Evolutionary conservation across 2,329 filamentous ascomycete genomes (phyloP), one percentile per base, ranked within the genome.

Genomic region (Fusarium chaquense): DNA sequence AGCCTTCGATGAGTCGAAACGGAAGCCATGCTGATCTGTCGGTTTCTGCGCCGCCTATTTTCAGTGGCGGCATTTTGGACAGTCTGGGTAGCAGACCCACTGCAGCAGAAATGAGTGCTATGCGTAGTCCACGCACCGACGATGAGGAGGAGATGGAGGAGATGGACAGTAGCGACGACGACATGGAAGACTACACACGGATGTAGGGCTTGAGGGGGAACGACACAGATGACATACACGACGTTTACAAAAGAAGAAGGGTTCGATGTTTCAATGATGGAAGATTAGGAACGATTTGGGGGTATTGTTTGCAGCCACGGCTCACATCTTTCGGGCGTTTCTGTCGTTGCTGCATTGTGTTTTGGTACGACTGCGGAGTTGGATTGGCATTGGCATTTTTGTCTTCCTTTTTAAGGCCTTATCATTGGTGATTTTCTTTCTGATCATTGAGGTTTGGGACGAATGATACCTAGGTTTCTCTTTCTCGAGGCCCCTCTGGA

Each of bases 1-100:
- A 93, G 78, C 91, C 90, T 11, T 85, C 85, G 26, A 84, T 93
- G 73, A 89, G 86, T 73, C 82, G 87, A 45, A 84, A 81, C 36
- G 83, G 80, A 5, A 88, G 86, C 70, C 77, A 81, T 10, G 82
- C 79, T 13, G 85, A 88, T 51, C 81, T 88, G 46, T 82, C 68
- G 33, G 76, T 65, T 58, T 78, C 73, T 30, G 76, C 69, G 8
- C 76, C 76, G 3, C 76, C 75, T 2, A 74, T 76, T 8, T 79
- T 78, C 50, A 76, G 75, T 7, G 76, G 75, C 26, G 79, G 77
- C 55, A 78, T 81, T 43, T 73, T 81, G 20, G 79, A 79, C 24
- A 78, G 79, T 8, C 81, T 83, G 61, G 83, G 83, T 72, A 83
- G 81, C 16, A 72, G 84, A 32, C 77, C 78, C 44, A 85, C 84